Base-by-base conservation (phyloP, 345 rosid genomes). In the Ceriops decandra region DNA sequence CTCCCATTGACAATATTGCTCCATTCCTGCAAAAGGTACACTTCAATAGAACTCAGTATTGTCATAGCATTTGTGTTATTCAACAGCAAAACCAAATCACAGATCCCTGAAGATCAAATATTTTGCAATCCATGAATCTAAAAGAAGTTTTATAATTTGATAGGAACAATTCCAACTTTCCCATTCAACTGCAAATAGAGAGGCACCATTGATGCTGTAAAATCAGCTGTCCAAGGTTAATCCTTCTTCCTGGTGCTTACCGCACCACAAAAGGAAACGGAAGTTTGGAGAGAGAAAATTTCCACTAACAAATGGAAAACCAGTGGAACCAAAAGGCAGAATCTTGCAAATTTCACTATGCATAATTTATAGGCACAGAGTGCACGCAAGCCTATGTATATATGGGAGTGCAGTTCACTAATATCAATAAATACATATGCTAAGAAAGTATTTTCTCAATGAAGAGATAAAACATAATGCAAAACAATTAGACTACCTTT, bases 1-100 rank as follows among this genome's bases (percentile, higher is more conserved):
- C 49, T 74, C 67, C 81, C 87, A 77, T 74, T 83, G 53, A 70
- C 70, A 68, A 64, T 67, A 79, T 85, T 81, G 75, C 79, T 82
- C 84, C 85, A 85, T 71, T 80, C 93, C 97, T 89, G 89, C 68
- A 71, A 77, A 85, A 67, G 65, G 62, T 49, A 74, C 64, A 56
- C 62, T 49, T 68, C 28, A 35, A 53, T 58, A 61, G 31, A 68
- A 71, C 63, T 69, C 62, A 71, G 66, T 53, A 7, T 31, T 57
- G 42, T 60, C n/a, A 24, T 33, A 42, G 19, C 49, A 13, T 38
- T 38, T 42, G 49, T 15, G 49, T 3, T 2, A 42, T 42, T 42
- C 49, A 42, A 42, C 3, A 15, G 19, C 49, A 13, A 42, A 42
- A 42, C 49, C 49, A 42, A 13, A 42, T 42, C 49, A 42, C 3